Evolutionary conservation across 352 stramenopile species (phyloP), one percentile per base, ranked within the genome.

Genomic region (Phytophthora fragariaefolia): DNA sequence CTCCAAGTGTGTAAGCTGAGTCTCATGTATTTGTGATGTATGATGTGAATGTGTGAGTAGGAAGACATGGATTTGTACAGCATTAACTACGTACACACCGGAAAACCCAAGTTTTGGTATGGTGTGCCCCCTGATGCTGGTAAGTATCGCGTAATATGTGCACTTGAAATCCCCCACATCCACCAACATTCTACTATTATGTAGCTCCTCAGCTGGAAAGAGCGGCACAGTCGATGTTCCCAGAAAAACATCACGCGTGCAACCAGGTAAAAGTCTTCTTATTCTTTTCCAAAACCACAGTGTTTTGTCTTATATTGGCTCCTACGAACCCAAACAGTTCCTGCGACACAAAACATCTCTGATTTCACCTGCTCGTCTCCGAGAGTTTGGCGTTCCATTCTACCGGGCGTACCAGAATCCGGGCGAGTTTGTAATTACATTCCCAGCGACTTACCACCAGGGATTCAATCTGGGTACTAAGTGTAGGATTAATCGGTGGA

Each of bases 41-140:
- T 57, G 17, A 30, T 27, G n/a, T 57, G 48, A 43, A 15, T 43
- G 38, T 8, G 2, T 58, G 56, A 28, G 32, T 40, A 92, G 84
- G 94, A 98, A 73, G 94, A 98, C 65, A 96, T 98, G 80, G 94
- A 98, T 65, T 69, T 98, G 6, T 97, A 92, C 74, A 97, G 88
- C 46, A 97, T 98, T 69, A 98, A 98, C 76, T 98, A 97, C 68
- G 40, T 98, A 10, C 94, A 98, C 79, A 90, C 76, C 8, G 94
- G 94, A 36, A 94, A 91, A 20, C 89, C 92, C 46, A 98, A 98
- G 75, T 96, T 96, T 67, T 98, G 94, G 94, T 98, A 98, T 69
- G 80, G 80, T 1, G 80, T 98, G 3, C 91, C 91, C 46, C 90
- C 92, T 23, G 60, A 82, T 38, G 72, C 80, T 57, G 85, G 80